Evolutionary conservation across 352 stramenopile genomes (phyloP), one percentile per base, ranked within the genome.

Genomic region (Phytopythium delawarense): DNA sequence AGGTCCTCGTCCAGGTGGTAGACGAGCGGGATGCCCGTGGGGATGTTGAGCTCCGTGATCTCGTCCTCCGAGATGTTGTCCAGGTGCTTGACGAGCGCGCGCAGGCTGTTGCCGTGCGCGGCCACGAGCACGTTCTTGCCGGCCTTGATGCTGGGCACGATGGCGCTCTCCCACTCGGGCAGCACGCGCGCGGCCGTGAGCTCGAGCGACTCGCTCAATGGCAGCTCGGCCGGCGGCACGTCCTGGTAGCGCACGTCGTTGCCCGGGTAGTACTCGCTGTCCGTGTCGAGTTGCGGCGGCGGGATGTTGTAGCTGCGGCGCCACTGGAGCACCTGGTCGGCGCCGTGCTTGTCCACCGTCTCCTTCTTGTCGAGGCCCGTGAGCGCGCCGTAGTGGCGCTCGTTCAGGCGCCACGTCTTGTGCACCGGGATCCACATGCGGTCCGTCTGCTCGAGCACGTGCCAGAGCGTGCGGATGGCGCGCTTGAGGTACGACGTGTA

Each of bases 301-400:
- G 97, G 97, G 66, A 99, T 97, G 81, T 99, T 96, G 82, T 99
- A 99, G 69, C 86, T 97, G 60, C 97, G 88, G 66, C 97, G 84
- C 97, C 97, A 99, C 66, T 98, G 77, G 58, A 96, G 88, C 55
- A 99, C 96, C 57, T 97, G 75, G 34, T 98, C 92, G 46, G 92
- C 80, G 35, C 96, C 93, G 55, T 98, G 80, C 70, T 97, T 89
- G 60, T 92, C 76, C 5, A 96, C 92, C 2, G 90, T 97, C 34
- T 94, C 87, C 42, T 87, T 83, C 70, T 98, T 98, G 73, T 88
- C 83, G 49, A 97, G 78, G 37, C 95, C 93, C 45, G 89, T 96
- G 52, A 98, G 78, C 32, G 85, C 89, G 42, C 95, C 95, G 56
- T 96, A 78, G 66, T 90, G 82, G 23, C 94, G 77, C 72, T 98